These are phyloP conservation scores for Globisporangium paroecandrum DNA, from an alignment of 352 stramenopile genomes.

Conservation along the genomic window DNA sequence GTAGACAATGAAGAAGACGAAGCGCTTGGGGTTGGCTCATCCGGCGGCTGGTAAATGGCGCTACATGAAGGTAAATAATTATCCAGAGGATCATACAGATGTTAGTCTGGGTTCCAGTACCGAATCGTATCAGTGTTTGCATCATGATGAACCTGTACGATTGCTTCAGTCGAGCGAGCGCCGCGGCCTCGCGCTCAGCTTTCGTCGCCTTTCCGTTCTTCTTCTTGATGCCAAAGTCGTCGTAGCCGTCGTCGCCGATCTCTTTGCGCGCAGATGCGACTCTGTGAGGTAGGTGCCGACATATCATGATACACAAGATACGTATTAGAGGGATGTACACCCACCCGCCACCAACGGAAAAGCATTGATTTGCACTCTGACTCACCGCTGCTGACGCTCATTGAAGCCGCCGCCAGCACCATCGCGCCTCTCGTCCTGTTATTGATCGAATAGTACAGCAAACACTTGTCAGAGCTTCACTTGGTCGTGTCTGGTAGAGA, in stretches of 20 bases:
- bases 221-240: slow-evolving; percentile 85
- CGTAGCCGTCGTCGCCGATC: slow-evolving; percentile 83
- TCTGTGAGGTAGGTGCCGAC: slow-evolving; percentile 20
- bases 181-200: slow-evolving; percentile 75
- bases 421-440: slow-evolving; percentile 77
- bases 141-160: slow-evolving; percentile 59
- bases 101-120: not conserved
- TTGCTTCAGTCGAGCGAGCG: slow-evolving; percentile 72
- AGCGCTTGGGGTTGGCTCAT: not conserved
- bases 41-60: slow-evolving; percentile 42
- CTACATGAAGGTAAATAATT: slow-evolving; percentile 15
- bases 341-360: not conserved
- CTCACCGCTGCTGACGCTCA: slow-evolving; percentile 77
- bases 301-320: not conserved
- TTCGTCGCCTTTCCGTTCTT: slow-evolving; percentile 75
- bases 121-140: not conserved
- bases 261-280: slow-evolving; percentile 74
- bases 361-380: not conserved
- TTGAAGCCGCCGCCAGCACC: slow-evolving; percentile 81
- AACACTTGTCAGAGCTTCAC: not conserved
- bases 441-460: not conserved
- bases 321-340: not conserved
- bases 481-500: not conserved
- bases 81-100: not conserved
- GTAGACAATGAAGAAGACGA: not conserved